Evolutionary conservation across 1,284 basidiomycete genomes (phyloP).

Genomic region (Pseudozyma sp.): DNA sequence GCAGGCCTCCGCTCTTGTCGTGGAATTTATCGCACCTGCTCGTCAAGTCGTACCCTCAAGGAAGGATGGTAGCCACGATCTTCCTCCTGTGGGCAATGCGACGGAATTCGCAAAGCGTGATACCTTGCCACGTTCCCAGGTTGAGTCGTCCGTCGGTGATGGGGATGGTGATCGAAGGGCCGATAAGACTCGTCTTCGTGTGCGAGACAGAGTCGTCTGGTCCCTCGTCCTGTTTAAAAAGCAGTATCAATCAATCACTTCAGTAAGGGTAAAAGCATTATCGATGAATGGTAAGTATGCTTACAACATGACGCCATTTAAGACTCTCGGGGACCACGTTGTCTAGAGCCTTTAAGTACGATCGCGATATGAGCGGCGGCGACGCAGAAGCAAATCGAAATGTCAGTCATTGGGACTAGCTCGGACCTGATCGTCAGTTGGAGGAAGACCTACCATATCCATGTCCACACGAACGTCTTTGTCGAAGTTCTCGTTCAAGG

Average conservation of each 20-base stretch:
- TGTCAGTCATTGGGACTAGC: not conserved
- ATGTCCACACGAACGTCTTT: slow-evolving; percentile 73
- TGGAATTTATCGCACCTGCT: no score
- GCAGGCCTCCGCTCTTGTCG: no score
- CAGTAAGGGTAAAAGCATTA: no score
- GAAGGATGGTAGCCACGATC: slow-evolving; percentile 84
- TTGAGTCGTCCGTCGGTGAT: slow-evolving; percentile 84
- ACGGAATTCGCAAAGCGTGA: slow-evolving; percentile 83
- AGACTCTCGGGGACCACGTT: slow-evolving; percentile 81
- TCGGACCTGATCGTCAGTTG: not conserved
- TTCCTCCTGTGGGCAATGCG: slow-evolving; percentile 76
- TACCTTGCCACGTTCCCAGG: slow-evolving; percentile 91
- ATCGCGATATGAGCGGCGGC: not conserved
- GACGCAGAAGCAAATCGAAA: not conserved
- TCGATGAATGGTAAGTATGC: slow-evolving; percentile 73
- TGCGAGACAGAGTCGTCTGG: slow-evolving; percentile 74
- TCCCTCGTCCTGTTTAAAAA: slow-evolving; percentile 75
- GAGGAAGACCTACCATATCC: slow-evolving; percentile 69
- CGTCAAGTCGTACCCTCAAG: slow-evolving; percentile 9
- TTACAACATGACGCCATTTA: slow-evolving; percentile 74
- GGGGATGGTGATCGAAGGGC: slow-evolving; percentile 83
- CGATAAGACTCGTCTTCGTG: slow-evolving; percentile 86
- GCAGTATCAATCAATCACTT: no score
- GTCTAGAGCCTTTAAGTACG: slow-evolving; percentile 74
- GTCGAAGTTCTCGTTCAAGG: slow-evolving; percentile 87